Evolutionary conservation across 306 rosid genomes (phyloP).

Genomic region (Malus sieversii): DNA sequence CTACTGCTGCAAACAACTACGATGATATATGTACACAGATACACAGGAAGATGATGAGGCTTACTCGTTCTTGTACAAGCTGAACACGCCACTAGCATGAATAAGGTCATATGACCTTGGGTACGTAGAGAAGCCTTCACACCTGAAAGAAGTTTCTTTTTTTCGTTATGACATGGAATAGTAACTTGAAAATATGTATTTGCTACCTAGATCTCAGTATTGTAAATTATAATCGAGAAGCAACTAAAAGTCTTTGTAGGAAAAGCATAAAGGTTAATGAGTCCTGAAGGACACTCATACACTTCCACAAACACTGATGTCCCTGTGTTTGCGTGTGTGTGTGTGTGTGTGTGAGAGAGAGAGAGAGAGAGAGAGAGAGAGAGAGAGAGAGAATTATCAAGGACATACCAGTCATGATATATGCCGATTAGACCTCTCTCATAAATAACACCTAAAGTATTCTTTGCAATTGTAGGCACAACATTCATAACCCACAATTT

Average conservation of each 20-base stretch:
- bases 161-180: background rate
- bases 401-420: conserved; percentile 86
- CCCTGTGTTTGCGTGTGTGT: background rate
- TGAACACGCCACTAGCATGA: conserved; percentile 73
- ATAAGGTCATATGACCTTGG: conserved; percentile 94
- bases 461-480: conserved; percentile 67
- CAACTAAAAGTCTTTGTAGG: background rate
- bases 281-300: background rate
- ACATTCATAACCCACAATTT: conserved; percentile 98
- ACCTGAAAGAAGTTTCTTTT: conserved; percentile 39
- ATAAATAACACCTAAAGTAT: conserved; percentile 74
- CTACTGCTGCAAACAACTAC: background rate
- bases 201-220: background rate
- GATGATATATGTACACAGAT: background rate
- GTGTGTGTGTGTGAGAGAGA: background rate
- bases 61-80: conserved; percentile 71
- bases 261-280: background rate
- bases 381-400: background rate
- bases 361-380: background rate
- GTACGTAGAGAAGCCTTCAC: conserved; percentile 98
- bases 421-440: conserved; percentile 97
- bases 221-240: background rate
- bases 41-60: conserved; percentile 27
- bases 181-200: background rate
- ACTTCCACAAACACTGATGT: background rate